Percentiles rank a stretch among this genome's conserved stretches.
Conservation (phyloP, 1,284 basidiomycete species). For the Pascua sp. region DNA sequence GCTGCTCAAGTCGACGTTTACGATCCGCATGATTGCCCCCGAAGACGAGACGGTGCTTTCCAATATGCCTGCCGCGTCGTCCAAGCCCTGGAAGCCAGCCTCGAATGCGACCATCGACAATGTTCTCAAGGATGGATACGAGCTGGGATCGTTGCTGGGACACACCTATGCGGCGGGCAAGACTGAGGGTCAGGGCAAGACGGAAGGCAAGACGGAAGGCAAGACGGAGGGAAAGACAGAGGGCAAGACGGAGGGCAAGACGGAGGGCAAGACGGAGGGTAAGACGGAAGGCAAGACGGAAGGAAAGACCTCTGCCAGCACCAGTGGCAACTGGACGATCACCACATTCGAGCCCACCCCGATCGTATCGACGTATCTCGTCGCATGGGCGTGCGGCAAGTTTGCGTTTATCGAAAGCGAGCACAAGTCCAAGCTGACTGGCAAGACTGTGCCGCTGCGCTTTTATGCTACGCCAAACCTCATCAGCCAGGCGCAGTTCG, state of each 20-base stretch:
- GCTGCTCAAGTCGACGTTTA: slow-evolving; percentile 81
- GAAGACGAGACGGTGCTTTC: slow-evolving; percentile 60
- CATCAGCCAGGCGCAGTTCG: slow-evolving; percentile 64
- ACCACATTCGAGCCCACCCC: slow-evolving; percentile 74
- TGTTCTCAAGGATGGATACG: slow-evolving; percentile 36
- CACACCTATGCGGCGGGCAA: slow-evolving; percentile 22
- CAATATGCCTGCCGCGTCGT: slow-evolving; percentile 76
- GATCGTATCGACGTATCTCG: slow-evolving; percentile 86
- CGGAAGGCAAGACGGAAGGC: slow-evolving; percentile 46
- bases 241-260: slow-evolving; percentile 48
- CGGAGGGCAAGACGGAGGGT: slow-evolving; percentile 37
- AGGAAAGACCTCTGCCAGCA: slow-evolving; percentile 36
- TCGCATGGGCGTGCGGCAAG: slow-evolving; percentile 83
- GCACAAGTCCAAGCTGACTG: slow-evolving; percentile 75
- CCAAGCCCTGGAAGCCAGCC: slow-evolving; percentile 49
- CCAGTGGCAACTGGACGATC: slow-evolving; percentile 63
- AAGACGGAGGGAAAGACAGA: slow-evolving; percentile 47
- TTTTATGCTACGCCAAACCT: slow-evolving; percentile 86
- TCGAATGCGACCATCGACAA: slow-evolving; percentile 30
- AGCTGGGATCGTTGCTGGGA: slow-evolving; percentile 42
- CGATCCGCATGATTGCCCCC: slow-evolving; percentile 76
- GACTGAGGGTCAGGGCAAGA: slow-evolving; percentile 45
- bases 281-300: slow-evolving; percentile 48
- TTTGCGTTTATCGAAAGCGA: slow-evolving; percentile 72
- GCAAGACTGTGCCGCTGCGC: slow-evolving; percentile 73